Base-by-base conservation (phyloP, 2,329 filamentous ascomycete genomes). In the Chrysoporthe austroafricana region DNA sequence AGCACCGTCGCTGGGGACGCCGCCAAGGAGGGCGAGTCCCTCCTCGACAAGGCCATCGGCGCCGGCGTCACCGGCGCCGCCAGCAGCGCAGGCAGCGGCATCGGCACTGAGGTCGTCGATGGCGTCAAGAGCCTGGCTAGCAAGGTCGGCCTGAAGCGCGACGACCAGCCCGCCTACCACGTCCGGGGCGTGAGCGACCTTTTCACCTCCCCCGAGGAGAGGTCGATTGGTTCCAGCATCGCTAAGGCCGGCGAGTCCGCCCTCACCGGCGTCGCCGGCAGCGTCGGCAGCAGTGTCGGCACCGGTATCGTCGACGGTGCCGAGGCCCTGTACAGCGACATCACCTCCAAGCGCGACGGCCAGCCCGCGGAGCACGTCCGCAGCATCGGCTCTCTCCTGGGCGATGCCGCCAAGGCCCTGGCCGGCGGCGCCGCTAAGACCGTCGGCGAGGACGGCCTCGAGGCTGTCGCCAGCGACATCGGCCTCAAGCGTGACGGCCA, bases 401-500 rank as follows among this genome's bases (percentile, higher is more conserved):
- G 57, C 39, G 57, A 59, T 6, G 57, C 57, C n/a, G 57, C 34
- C 57, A 59, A 59, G 36, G 57, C 57, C n/a, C 57, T 59, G 14
- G 36, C 34, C 13, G 36, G 36, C 34, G 57, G 57, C 9, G 57
- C 57, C 3, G 57, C 57, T 11, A 58, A 58, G 56, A 58, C 56
- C 4, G 57, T 13, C 4, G 57, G 57, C 4, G 57, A 59, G 57
- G 57, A 43, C 3, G 34, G n/a, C n/a, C 36, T 59, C 11, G 14
- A 18, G 13, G 32, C 56, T 14, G 9, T 58, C 36, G 56, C 56
- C 34, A 58, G 56, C 36, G 56, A 58, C 34, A 42, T 59, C 11
- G 57, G 57, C n/a, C 57, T 59, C 8, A 59, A 59, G 57, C 57
- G 57, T 9, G 57, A 59, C 57, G 57, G 16, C 36, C 57, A 59